Base-by-base conservation (phyloP, 1,139 yeast genomes). In the Candida tetrigidarum region DNA sequence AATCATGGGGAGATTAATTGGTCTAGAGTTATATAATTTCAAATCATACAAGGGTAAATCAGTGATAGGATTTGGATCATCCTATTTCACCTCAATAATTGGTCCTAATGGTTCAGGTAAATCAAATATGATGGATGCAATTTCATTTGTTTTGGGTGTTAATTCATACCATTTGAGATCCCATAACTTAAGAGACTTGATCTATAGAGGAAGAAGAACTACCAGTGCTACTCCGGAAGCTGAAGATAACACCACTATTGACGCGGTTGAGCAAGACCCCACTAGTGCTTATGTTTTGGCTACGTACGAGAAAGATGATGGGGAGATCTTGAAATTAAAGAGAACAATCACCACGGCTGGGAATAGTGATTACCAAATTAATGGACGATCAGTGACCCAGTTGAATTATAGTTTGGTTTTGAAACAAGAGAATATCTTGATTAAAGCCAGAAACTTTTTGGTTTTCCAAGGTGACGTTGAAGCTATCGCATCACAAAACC, bases 101-200 rank as follows among this genome's bases (percentile, higher is more conserved):
- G 99, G 99, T 1, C 98, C 99, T 12, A 95, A 95, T 75, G 99
- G 99, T 14, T 87, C 97, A 1, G 99, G 99, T 11, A 93, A 93
- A 69, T 88, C 96, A 39, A 93, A 93, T 59, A 86, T 92, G 92
- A 92, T 92, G 98, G 98, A 92, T 63, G 98, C 98, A 37, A 91
- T 92, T 14, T 90, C 97, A 2, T 93, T 93, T 62, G 99, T 93
- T 11, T 74, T 95, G 28, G 99, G 99, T 16, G 83, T 93, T 42
- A 75, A 86, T 55, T 81, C 95, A 14, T 70, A 77, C 26, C 93
- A 88, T 49, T 71, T 95, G 50, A 78, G 99, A 56, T 89, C 97
- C 2, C 72, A 78, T 22, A 81, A 82, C 47, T 66, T 90, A 55
- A 80, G 76, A 45, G 97, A 92, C 54, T 75, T 93, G 59, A 81